Evolutionary conservation across 352 stramenopile species (phyloP).

Genomic region (Globisporangium rhizosaccharum): DNA sequence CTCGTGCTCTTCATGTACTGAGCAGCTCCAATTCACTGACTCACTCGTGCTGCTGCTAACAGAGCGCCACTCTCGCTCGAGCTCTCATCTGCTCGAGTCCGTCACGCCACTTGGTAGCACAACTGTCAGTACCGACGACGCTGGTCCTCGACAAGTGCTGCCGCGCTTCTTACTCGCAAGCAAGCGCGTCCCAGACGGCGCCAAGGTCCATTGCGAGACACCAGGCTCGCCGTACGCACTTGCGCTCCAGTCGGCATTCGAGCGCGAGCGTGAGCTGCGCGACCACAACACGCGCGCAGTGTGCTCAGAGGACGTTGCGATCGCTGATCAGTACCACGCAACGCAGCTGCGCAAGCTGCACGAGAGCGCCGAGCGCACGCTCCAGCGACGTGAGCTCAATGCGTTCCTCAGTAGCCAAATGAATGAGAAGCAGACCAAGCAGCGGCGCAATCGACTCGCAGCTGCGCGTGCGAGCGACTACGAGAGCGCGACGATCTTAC

Average conservation of each 20-base stretch:
- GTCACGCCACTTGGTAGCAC: background rate
- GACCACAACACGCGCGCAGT: conserved; percentile 7
- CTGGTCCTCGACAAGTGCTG: conserved; percentile 21
- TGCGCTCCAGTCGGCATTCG: conserved; percentile 25
- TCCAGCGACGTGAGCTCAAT: conserved; percentile 41
- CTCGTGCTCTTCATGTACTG: background rate
- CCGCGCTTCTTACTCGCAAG: conserved; percentile 46
- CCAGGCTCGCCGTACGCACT: conserved; percentile 18
- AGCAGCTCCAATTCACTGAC: too few relatives aligned
- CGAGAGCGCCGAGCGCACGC: conserved; percentile 27
- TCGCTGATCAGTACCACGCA: conserved; percentile 17
- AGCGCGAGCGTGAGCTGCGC: conserved; percentile 21
- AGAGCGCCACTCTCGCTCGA: conserved; percentile 1
- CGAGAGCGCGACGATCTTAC: conserved; percentile 35
- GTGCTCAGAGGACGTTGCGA: conserved; percentile 16
- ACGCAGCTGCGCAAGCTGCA: conserved; percentile 40
- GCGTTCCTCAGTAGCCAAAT: conserved; percentile 49
- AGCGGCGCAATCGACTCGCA: conserved; percentile 12
- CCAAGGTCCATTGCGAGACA: conserved; percentile 9
- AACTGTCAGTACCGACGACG: background rate
- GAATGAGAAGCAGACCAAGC: conserved; percentile 24
- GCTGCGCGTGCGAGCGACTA: conserved; percentile 9
- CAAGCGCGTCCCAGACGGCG: conserved; percentile 13
- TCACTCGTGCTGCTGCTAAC: too few relatives aligned
- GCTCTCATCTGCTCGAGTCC: background rate